phyloP scores from a whole-genome alignment of 2,329 filamentous ascomycete species.

The Dactylellina cionopaga region DNA sequence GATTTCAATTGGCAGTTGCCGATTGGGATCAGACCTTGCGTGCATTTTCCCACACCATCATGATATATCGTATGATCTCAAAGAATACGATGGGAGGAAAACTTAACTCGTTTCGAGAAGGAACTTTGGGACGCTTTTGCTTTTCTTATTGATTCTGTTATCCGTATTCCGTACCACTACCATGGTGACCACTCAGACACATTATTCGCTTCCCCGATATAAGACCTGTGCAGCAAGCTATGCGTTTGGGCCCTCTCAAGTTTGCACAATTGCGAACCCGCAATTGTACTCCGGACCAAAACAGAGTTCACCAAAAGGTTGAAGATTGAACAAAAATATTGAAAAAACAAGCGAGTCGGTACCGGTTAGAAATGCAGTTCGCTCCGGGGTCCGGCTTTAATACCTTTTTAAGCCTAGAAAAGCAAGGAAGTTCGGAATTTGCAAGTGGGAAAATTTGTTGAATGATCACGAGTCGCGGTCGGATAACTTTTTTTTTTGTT shows the following conservation, averaged over 20 bases:
- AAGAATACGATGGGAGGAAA: too few relatives aligned
- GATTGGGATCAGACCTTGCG: constrained; percentile 47
- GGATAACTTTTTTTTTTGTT: neutral
- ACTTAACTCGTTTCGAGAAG: too few relatives aligned
- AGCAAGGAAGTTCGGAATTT: constrained; percentile 23
- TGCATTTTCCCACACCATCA: constrained; percentile 37
- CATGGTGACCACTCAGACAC: constrained; percentile 36
- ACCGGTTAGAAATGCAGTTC: neutral
- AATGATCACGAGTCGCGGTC: constrained; percentile 17
- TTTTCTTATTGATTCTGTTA: neutral
- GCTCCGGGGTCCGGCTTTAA: constrained; percentile 33
- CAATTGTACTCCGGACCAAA: too few relatives aligned
- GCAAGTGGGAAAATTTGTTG: constrained; percentile 5
- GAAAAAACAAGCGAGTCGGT: too few relatives aligned
- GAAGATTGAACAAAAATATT: too few relatives aligned
- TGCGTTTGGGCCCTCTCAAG: too few relatives aligned
- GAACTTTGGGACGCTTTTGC: constrained; percentile 9
- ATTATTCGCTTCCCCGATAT: constrained; percentile 51
- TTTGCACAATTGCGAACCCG: too few relatives aligned
- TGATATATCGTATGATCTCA: constrained; percentile 20
- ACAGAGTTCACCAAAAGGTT: too few relatives aligned
- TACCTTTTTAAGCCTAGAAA: constrained; percentile 29
- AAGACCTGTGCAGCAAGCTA: constrained; percentile 12
- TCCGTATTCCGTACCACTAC: constrained; percentile 30
- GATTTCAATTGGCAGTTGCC: constrained; percentile 29